Evolutionary conservation across 2,329 filamentous ascomycete genomes (phyloP).

Genomic region (Xenoacremonium recifei): DNA sequence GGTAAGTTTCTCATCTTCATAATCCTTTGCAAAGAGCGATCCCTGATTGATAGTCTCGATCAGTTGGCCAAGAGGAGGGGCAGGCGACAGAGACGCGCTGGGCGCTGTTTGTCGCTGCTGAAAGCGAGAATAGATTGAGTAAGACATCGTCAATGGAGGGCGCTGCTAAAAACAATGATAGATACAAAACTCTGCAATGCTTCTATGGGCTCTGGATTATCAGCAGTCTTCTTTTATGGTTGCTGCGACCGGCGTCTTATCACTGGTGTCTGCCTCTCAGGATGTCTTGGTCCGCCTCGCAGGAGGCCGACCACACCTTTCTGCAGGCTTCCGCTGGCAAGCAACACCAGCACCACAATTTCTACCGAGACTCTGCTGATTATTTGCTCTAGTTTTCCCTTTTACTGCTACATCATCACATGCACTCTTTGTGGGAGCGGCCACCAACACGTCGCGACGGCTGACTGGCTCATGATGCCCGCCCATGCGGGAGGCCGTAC

Average conservation of each 20-base stretch:
- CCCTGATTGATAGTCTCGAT: slow-evolving; percentile 17
- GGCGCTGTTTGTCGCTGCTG: neutral
- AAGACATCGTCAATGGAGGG: too few relatives aligned
- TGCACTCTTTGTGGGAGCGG: slow-evolving; percentile 1
- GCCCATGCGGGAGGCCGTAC: slow-evolving; percentile 21
- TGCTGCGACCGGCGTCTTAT: too few relatives aligned
- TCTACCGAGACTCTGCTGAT: neutral
- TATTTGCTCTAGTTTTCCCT: neutral
- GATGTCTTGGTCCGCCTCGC: too few relatives aligned
- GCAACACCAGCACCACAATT: neutral
- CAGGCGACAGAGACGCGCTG: slow-evolving; percentile 2
- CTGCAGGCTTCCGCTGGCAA: neutral
- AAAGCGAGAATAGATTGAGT: neutral
- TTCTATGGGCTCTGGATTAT: too few relatives aligned
- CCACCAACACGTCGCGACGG: slow-evolving; percentile 9
- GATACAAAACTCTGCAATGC: too few relatives aligned
- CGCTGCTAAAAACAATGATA: too few relatives aligned
- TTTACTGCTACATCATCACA: slow-evolving; percentile 1
- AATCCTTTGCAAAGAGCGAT: slow-evolving; percentile 1
- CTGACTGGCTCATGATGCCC: neutral
- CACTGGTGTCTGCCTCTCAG: too few relatives aligned
- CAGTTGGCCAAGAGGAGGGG: slow-evolving; percentile 21
- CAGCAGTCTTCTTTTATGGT: too few relatives aligned
- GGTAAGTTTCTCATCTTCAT: neutral
- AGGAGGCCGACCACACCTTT: neutral